Percentiles rank a stretch among this genome's conserved stretches.
These are phyloP conservation scores for Aspergillus flavus DNA, from an alignment of 2,329 filamentous ascomycete genomes.

Conservation along the genomic window DNA sequence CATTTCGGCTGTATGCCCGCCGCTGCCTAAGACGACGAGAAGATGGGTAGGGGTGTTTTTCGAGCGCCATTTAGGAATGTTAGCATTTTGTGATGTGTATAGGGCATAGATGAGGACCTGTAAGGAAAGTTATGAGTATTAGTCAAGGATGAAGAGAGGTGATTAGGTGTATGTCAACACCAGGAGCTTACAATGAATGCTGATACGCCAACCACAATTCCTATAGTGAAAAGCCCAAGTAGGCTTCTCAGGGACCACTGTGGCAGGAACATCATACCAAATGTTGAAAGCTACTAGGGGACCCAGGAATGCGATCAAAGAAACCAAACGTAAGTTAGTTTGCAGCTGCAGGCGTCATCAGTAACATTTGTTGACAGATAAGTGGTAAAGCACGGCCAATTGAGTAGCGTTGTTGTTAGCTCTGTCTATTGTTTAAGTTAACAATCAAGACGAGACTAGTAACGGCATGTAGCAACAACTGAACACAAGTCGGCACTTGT, in stretches of 20 bases:
- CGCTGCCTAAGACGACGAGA: slow-evolving; percentile 84
- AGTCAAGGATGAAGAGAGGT: background rate
- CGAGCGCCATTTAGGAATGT: slow-evolving; percentile 33
- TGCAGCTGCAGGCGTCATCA: background rate
- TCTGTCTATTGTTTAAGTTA: background rate
- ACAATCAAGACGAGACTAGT: background rate
- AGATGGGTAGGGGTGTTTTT: slow-evolving; percentile 57
- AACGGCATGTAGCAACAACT: background rate
- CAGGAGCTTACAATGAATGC: background rate
- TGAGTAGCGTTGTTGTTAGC: background rate
- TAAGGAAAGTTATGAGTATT: background rate
- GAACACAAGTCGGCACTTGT: background rate
- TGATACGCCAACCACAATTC: background rate
- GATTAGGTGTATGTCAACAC: background rate
- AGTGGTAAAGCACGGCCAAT: background rate
- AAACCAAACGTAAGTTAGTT: background rate
- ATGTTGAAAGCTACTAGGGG: background rate
- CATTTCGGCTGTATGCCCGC: slow-evolving; percentile 95
- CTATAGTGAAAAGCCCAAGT: background rate
- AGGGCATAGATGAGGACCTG: slow-evolving; percentile 32
- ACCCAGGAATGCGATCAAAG: background rate
- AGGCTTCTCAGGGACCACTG: background rate
- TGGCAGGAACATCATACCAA: background rate
- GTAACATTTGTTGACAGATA: background rate
- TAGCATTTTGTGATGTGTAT: slow-evolving; percentile 32